Evolutionary conservation across 148 eudicot genomes (phyloP).

Genomic region (Amaranthus cruentus): DNA sequence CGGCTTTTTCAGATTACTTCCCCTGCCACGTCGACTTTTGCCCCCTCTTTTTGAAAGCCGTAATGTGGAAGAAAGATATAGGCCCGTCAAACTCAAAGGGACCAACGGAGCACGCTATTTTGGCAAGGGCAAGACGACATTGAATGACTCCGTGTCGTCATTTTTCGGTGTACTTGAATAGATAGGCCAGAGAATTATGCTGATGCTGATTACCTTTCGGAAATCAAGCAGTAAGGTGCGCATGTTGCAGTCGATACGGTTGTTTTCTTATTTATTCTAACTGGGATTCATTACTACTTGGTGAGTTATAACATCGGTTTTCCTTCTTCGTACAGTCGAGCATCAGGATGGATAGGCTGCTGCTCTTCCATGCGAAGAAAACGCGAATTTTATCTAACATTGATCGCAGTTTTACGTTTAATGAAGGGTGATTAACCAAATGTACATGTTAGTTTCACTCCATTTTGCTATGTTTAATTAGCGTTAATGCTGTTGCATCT

Average conservation of each 20-base stretch:
- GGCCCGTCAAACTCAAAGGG: no score
- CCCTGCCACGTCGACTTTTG: no score
- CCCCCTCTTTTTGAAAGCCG: no score
- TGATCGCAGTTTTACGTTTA: neutral
- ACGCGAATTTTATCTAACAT: neutral
- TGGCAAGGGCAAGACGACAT: neutral
- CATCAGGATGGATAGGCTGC: neutral
- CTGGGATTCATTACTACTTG: neutral
- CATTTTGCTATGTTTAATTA: no score
- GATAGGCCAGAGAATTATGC: neutral
- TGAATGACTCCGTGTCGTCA: neutral
- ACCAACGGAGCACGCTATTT: neutral
- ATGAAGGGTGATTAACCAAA: no score
- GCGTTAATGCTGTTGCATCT: no score
- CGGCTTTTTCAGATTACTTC: neutral
- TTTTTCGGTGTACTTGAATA: neutral
- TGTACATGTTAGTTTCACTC: no score
- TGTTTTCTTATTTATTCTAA: neutral
- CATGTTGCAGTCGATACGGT: neutral
- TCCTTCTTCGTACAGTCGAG: neutral
- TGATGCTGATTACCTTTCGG: neutral
- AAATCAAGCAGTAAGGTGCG: neutral
- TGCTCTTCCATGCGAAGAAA: neutral
- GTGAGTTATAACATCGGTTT: neutral
- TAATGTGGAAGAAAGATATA: no score